Evolutionary conservation across 164 flowering plant genomes (phyloP).

Genomic region (Berberis vulgaris): DNA sequence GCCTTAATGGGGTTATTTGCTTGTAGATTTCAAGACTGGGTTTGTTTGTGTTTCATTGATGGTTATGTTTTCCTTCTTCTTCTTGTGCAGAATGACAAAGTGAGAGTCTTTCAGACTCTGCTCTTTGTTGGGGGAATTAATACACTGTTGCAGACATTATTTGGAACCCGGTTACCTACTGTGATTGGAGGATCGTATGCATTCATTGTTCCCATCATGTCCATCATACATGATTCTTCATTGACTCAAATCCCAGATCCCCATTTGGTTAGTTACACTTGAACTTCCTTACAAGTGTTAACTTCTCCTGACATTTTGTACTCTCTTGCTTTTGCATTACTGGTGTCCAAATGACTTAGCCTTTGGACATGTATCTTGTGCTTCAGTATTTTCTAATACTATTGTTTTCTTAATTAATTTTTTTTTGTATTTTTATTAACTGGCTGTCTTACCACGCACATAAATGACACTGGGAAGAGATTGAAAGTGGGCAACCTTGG

Average conservation of each 20-base stretch:
- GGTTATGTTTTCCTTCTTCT: background rate
- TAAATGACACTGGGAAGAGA: too few species aligned
- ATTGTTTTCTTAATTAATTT: too few species aligned
- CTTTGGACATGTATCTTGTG: too few species aligned
- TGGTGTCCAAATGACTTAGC: background rate
- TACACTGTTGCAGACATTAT: constrained; percentile 82
- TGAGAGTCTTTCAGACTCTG: constrained; percentile 87
- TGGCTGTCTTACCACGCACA: too few species aligned
- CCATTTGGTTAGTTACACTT: constrained; percentile 35
- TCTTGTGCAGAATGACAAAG: constrained; percentile 63
- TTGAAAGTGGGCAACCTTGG: too few species aligned
- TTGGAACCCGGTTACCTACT: constrained; percentile 88
- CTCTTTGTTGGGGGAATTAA: constrained; percentile 82
- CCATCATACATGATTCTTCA: constrained; percentile 76
- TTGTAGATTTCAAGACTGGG: background rate
- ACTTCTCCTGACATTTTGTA: background rate
- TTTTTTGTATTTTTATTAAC: too few species aligned
- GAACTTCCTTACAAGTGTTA: background rate
- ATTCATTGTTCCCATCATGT: constrained; percentile 83
- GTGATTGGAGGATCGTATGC: constrained; percentile 94
- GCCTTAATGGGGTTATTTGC: background rate
- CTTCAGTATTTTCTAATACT: too few species aligned
- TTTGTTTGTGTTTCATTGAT: background rate
- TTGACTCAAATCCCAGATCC: constrained; percentile 44
- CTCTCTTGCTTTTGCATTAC: background rate